Evolutionary conservation across 768 basidiomycete genomes (phyloP), one percentile per base, ranked within the genome.

Genomic region (Suillus fuscotomentosus): DNA sequence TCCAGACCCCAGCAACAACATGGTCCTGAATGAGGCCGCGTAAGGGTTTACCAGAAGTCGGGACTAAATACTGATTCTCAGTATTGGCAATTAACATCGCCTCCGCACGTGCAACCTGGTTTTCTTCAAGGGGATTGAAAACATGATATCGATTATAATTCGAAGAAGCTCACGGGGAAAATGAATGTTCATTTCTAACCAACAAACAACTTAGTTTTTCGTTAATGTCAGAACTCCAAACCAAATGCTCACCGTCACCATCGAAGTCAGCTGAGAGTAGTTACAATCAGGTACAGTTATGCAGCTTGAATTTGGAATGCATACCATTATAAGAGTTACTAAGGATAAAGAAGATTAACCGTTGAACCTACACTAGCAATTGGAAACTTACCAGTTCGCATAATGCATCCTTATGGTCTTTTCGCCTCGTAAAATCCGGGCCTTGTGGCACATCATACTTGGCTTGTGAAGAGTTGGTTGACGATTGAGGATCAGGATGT

Each of bases 331-430:
- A 99, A 2, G 97, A 99, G 76, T 99, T 98, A 79, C 95, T 97
- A 71, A 10, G 70, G 48, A 38, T 56, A 42, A 62, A 41, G 45
- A 66, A 41, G 38, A 62, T 77, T 61, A 66, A 71, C 63, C n/a
- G 47, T 34, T 13, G 36, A 63, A 36, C 27, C 34, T 63, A 24
- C 24, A 56, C 14, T 45, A 11, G 63, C 15, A 63, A 70, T 53
- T 43, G 17, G 10, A 61, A 51, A 80, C 88, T 60, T 65, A 97
- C 95, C 97, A 99, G 73, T 99, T 99, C 31, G 97, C 97, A 73
- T 99, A 99, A 80, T 99, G 97, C 96, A 99, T 96, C 15, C 97
- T 87, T 74, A 99, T 99, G 0, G 97, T 99, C 82, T 98, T 99
- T 78, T 99, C 97, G 31, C 97, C 97, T 66, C 88, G 86, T 66